A percentile compares a stretch with the other conserved stretches of the same genome.
Conservation (phyloP, 2,329 filamentous ascomycete species). For the Curvularia eragrostidis region DNA sequence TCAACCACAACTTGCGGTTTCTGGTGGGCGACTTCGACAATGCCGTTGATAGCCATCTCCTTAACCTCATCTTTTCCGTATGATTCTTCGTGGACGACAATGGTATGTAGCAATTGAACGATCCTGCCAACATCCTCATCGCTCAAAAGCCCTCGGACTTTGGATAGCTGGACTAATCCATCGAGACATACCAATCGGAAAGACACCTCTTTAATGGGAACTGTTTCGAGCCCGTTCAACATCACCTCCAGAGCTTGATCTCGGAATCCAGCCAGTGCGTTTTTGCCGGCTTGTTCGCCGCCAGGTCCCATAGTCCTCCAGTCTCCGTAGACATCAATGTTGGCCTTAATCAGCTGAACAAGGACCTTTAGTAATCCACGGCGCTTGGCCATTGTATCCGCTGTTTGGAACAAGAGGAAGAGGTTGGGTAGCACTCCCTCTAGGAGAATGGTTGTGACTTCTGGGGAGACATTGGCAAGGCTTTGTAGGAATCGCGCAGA, state of each 20-base stretch:
- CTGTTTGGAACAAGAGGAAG: conserved; percentile 66
- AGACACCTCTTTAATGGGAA: conserved; percentile 57
- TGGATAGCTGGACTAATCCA: conserved; percentile 54
- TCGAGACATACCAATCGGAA: conserved; percentile 56
- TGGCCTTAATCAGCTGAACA: conserved; percentile 64
- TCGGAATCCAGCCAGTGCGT: conserved; percentile 51
- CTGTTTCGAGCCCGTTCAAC: conserved; percentile 52
- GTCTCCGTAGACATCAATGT: conserved; percentile 62
- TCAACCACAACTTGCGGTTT: conserved; percentile 68
- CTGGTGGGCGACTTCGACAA: conserved; percentile 67
- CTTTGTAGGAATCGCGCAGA: conserved; percentile 66
- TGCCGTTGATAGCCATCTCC: conserved; percentile 63
- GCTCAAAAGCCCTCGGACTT: conserved; percentile 50
- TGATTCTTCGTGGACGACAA: conserved; percentile 66
- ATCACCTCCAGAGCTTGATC: conserved; percentile 53
- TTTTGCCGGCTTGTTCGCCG: conserved; percentile 39
- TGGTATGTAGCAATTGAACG: conserved; percentile 66
- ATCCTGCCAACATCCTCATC: conserved; percentile 56
- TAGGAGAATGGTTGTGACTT: conserved; percentile 63
- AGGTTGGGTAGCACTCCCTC: conserved; percentile 64
- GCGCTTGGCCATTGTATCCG: conserved; percentile 67
- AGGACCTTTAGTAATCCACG: conserved; percentile 68
- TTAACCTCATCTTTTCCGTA: conserved; percentile 64
- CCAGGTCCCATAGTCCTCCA: conserved; percentile 57
- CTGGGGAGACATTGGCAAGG: conserved; percentile 61